Conservation (phyloP, 2,329 filamentous ascomycete species). For the Biscogniauxia mediterranea region DNA sequence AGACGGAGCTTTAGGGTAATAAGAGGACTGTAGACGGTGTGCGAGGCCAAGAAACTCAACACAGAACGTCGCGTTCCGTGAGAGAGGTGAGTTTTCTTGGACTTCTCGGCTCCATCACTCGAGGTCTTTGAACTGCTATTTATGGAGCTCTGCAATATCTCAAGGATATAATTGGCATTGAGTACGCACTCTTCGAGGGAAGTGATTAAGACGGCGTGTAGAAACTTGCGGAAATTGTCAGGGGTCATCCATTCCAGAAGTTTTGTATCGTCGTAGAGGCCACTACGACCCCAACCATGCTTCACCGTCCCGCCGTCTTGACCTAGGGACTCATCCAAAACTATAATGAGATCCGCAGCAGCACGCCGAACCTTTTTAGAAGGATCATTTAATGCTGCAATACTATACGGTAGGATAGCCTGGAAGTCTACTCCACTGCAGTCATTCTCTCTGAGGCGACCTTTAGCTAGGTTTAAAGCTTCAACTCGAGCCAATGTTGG, state of each 20-base stretch:
- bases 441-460: conserved; percentile 51
- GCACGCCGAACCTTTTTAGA: conserved; percentile 75
- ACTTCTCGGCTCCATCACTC: conserved; percentile 35
- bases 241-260: conserved; percentile 57
- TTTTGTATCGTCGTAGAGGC: conserved; percentile 61
- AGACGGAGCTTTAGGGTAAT: conserved; percentile 68
- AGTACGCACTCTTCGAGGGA: conserved; percentile 83
- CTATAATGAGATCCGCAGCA: conserved; percentile 64
- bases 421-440: conserved; percentile 65
- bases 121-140: conserved; percentile 43
- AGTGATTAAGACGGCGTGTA: conserved; percentile 68
- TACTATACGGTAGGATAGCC: conserved; percentile 75
- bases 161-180: conserved; percentile 68
- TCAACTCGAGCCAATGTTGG: conserved; percentile 66
- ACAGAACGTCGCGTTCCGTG: conserved; percentile 64
- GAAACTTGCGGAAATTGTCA: conserved; percentile 57
- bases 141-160: conserved; percentile 59
- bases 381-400: conserved; percentile 72
- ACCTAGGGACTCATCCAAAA: conserved; percentile 50
- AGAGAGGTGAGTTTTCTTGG: conserved; percentile 54
- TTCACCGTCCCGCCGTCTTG: conserved; percentile 40
- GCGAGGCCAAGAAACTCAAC: conserved; percentile 70
- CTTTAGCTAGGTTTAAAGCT: conserved; percentile 65
- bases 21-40: conserved; percentile 67
- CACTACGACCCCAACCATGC: conserved; percentile 57